phyloP scores from a whole-genome alignment of 2,329 filamentous ascomycete species.

The Diplodia mutila region DNA sequence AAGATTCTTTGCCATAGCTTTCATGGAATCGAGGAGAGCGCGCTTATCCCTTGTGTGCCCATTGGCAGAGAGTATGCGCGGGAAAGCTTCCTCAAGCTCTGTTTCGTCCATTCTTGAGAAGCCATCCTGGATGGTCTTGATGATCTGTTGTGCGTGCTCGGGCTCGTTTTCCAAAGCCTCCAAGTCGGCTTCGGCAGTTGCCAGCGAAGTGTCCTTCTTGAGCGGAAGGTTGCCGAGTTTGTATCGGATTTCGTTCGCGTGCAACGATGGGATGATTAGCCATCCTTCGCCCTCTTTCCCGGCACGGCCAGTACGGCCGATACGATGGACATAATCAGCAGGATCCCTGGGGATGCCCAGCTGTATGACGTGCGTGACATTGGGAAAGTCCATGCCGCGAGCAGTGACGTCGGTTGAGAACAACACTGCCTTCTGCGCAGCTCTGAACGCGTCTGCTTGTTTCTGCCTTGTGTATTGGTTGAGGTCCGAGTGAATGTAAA shows the following conservation, averaged over 20 bases:
- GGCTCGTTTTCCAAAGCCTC: conserved; percentile 42
- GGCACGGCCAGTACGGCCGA: conserved; percentile 64
- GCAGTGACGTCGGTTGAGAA: conserved; percentile 57
- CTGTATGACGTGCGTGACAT: conserved; percentile 58
- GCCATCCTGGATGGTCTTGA: background rate
- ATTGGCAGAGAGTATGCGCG: background rate
- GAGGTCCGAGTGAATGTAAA: conserved; percentile 79
- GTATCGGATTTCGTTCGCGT: conserved; percentile 53
- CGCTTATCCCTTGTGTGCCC: conserved; percentile 40
- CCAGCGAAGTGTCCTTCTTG: conserved; percentile 57
- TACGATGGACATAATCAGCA: conserved; percentile 57
- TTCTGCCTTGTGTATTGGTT: conserved; percentile 70
- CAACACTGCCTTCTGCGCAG: conserved; percentile 58
- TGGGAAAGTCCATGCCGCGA: conserved; percentile 58
- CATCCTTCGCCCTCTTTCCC: conserved; percentile 73
- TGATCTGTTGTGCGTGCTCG: conserved; percentile 31
- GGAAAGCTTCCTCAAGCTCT: background rate
- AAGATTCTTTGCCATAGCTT: conserved; percentile 50
- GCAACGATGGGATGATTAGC: conserved; percentile 63
- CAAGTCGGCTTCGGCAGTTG: conserved; percentile 52
- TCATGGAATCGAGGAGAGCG: conserved; percentile 48
- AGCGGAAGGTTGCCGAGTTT: conserved; percentile 62
- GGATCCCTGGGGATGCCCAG: conserved; percentile 50
- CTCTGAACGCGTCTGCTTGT: conserved; percentile 73
- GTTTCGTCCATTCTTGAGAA: background rate